Evolutionary conservation across 2,329 filamentous ascomycete genomes (phyloP).

Genomic region (Pleoardoris graminearum): DNA sequence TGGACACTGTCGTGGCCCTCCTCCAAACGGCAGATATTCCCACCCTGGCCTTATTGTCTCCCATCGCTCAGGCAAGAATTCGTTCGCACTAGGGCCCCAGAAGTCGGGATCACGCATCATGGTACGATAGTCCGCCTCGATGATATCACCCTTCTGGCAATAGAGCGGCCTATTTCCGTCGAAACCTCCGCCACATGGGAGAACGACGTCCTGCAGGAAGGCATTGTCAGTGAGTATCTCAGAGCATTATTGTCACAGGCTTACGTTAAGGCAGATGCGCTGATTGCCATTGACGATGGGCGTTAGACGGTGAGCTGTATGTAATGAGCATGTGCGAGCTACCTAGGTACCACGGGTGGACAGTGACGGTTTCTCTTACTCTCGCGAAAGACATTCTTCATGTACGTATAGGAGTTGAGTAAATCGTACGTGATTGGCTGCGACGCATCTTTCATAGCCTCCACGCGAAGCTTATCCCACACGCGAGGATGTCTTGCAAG

Average conservation of each 20-base stretch:
- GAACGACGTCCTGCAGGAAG: not conserved
- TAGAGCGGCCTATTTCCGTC: slow-evolving; percentile 10
- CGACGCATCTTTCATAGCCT: slow-evolving; percentile 15
- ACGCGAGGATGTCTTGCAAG: slow-evolving; percentile 22
- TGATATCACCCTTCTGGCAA: slow-evolving; percentile 14
- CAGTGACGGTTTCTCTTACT: no score
- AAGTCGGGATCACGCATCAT: slow-evolving; percentile 13
- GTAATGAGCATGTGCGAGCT: not conserved
- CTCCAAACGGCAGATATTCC: slow-evolving; percentile 20
- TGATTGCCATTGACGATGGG: slow-evolving; percentile 12
- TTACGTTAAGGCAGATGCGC: slow-evolving; percentile 5
- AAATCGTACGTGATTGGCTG: slow-evolving; percentile 23
- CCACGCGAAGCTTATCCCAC: slow-evolving; percentile 21
- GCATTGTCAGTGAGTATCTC: not conserved
- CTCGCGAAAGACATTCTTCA: slow-evolving; percentile 17
- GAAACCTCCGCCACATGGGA: slow-evolving; percentile 14
- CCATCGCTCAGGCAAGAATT: slow-evolving; percentile 22
- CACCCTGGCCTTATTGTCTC: slow-evolving; percentile 11
- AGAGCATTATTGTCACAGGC: not conserved
- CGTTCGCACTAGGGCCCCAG: slow-evolving; percentile 15
- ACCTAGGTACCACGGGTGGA: no score
- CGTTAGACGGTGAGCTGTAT: slow-evolving; percentile 12
- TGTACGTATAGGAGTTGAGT: slow-evolving; percentile 21
- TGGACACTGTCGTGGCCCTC: slow-evolving; percentile 16
- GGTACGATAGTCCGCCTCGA: slow-evolving; percentile 13